A percentile compares a stretch with the other conserved stretches of the same genome.
phyloP scores from a whole-genome alignment of 139 green algal genomes.

The Pseudopediastrum boryanum region DNA sequence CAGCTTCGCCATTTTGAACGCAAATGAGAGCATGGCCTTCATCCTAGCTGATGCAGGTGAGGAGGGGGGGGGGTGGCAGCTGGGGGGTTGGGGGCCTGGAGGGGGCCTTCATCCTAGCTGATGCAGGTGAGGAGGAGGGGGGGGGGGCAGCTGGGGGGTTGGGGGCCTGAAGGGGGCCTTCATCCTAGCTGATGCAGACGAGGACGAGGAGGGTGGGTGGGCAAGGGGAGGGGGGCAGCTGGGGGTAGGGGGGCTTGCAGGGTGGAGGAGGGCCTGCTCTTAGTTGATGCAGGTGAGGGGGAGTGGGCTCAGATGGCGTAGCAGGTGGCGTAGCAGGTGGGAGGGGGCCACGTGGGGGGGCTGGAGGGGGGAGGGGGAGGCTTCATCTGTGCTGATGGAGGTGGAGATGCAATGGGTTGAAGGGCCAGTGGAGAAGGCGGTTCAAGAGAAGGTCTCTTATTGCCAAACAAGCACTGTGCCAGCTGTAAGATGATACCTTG shows the following conservation, averaged over 20 bases:
- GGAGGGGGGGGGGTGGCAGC: constrained; percentile 48
- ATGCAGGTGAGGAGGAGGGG: constrained; percentile 58
- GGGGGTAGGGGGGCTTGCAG: too few relatives aligned
- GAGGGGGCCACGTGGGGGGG: too few relatives aligned
- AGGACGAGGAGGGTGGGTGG: constrained; percentile 45
- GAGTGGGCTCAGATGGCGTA: too few relatives aligned
- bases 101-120: constrained; percentile 83
- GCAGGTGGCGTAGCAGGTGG: too few relatives aligned
- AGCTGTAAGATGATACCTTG: too few relatives aligned
- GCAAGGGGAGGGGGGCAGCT: constrained; percentile 45
- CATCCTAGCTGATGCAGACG: constrained; percentile 75
- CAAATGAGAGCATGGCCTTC: constrained; percentile 73
- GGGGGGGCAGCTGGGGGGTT: too few relatives aligned
- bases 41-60: constrained; percentile 76
- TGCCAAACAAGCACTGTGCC: too few relatives aligned
- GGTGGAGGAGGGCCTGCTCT: constrained; percentile 79
- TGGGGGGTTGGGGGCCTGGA: too few relatives aligned
- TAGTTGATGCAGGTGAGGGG: constrained; percentile 70
- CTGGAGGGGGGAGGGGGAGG: too few relatives aligned
- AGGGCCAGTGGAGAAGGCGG: constrained; percentile 41
- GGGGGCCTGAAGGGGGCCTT: too few relatives aligned
- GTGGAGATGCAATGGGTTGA: constrained; percentile 49
- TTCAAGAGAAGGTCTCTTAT: too few relatives aligned
- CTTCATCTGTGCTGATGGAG: constrained; percentile 80
- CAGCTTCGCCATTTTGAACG: constrained; percentile 73